phyloP scores from a whole-genome alignment of 2,329 filamentous ascomycete species.

The Magnaporthiopsis incrustans region DNA sequence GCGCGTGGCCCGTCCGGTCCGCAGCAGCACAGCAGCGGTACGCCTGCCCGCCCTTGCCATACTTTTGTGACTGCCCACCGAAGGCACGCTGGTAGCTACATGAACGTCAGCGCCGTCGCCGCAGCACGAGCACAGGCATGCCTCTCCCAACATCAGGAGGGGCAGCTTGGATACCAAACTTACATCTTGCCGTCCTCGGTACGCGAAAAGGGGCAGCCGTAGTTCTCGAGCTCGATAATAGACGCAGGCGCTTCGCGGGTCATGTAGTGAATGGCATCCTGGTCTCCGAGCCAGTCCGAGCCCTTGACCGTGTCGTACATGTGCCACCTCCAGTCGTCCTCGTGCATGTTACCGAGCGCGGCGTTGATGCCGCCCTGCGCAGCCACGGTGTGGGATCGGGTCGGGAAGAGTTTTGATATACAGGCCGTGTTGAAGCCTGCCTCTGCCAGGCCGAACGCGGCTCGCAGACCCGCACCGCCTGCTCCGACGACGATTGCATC shows the following conservation, averaged over 20 bases:
- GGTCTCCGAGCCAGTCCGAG: constrained; percentile 94
- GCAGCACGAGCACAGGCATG: not conserved
- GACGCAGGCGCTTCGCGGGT: constrained; percentile 86
- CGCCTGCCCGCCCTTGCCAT: constrained; percentile 92
- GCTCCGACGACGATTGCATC: constrained; percentile 92
- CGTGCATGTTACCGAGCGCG: constrained; percentile 89
- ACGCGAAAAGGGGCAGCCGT: constrained; percentile 93
- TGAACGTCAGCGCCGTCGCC: not conserved
- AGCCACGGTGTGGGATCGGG: constrained; percentile 76
- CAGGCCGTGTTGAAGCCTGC: constrained; percentile 85
- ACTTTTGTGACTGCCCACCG: constrained; percentile 93
- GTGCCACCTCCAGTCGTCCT: constrained; percentile 98
- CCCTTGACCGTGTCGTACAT: constrained; percentile 99
- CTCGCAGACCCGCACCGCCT: constrained; percentile 72
- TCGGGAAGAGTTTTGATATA: constrained; percentile 82
- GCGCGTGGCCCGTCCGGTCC: constrained; percentile 92
- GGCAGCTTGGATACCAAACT: constrained; percentile 21
- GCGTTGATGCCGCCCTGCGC: constrained; percentile 82
- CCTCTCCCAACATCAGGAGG: not conserved
- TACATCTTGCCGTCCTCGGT: constrained; percentile 94
- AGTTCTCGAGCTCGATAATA: constrained; percentile 93
- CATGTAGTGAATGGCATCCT: constrained; percentile 98
- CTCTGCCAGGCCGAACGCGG: constrained; percentile 79
- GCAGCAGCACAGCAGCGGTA: constrained; percentile 96
- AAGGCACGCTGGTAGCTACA: constrained; percentile 91